These are phyloP conservation scores for Aspergillus sp. DNA, from an alignment of 2,329 filamentous ascomycete genomes.

Conservation along the genomic window DNA sequence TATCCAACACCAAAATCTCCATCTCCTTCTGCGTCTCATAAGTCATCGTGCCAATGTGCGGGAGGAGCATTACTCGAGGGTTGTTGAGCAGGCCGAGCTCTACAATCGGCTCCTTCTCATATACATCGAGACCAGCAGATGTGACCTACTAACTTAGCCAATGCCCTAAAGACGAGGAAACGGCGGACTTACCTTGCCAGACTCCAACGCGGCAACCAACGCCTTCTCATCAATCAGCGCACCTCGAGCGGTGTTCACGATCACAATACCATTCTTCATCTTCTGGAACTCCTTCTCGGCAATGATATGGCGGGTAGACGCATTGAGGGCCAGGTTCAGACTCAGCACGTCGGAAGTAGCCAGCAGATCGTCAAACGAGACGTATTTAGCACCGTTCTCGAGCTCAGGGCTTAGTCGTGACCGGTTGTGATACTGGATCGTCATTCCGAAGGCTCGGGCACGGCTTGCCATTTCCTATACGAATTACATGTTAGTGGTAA, in stretches of 20 bases:
- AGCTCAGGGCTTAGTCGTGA: conserved; percentile 41
- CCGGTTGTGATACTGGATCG: conserved; percentile 49
- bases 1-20: conserved; percentile 60
- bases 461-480: conserved; percentile 46
- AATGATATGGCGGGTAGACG: conserved; percentile 48
- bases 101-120: conserved; percentile 47
- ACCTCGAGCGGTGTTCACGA: conserved; percentile 47
- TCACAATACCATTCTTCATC: conserved; percentile 47
- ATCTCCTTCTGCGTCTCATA: conserved; percentile 63
- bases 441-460: conserved; percentile 48
- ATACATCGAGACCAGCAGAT: conserved; percentile 48
- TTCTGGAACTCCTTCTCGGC: conserved; percentile 44
- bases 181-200: conserved; percentile 38
- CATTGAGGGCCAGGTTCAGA: conserved; percentile 46
- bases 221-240: conserved; percentile 49
- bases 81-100: conserved; percentile 50
- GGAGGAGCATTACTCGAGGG: conserved; percentile 53
- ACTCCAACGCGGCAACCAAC: conserved; percentile 45
- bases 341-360: conserved; percentile 48
- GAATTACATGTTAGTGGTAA: not conserved
- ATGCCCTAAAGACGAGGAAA: not conserved
- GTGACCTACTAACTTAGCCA: conserved; percentile 29
- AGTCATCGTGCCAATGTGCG: conserved; percentile 61
- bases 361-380: conserved; percentile 48
- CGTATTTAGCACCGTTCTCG: conserved; percentile 44